Conservation (phyloP, 306 rosid genomes). For the Castanea mollissima region DNA sequence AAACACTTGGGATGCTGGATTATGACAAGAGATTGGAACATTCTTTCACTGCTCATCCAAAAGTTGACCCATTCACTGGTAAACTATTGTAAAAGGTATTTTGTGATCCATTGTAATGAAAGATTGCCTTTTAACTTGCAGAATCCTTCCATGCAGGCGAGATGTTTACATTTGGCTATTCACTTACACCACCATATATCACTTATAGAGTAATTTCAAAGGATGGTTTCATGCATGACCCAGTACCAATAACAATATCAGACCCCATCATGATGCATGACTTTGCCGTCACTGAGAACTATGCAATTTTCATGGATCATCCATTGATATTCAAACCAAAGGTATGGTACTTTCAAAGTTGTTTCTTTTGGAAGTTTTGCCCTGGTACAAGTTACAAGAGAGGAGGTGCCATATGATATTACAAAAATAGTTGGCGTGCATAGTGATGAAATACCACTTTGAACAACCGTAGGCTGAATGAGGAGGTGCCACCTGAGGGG, state of each 20-base stretch:
- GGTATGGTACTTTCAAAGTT: conserved; percentile 41
- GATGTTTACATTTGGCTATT: conserved; percentile 95
- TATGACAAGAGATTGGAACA: conserved; percentile 93
- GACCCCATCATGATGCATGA: conserved; percentile 96
- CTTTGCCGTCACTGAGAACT: conserved; percentile 89
- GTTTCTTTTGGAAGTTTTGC: conserved; percentile 8
- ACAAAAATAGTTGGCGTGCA: background rate
- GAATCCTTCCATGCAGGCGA: conserved; percentile 65
- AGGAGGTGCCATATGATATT: background rate
- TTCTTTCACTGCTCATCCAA: conserved; percentile 96
- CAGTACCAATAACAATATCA: conserved; percentile 83
- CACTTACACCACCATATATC: conserved; percentile 77
- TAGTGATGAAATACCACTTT: background rate
- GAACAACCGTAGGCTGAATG: background rate
- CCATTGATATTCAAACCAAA: conserved; percentile 81
- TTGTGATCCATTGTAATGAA: conserved; percentile 10
- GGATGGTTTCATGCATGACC: conserved; percentile 91
- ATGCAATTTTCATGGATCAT: conserved; percentile 90
- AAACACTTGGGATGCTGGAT: conserved; percentile 85
- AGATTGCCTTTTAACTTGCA: conserved; percentile 15
- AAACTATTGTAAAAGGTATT: conserved; percentile 22
- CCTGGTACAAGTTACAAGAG: background rate
- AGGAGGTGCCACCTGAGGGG: background rate
- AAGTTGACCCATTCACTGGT: conserved; percentile 95
- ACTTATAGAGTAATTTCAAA: conserved; percentile 90